Percentiles rank a stretch among this genome's conserved stretches.
Conservation (phyloP, 805 yeast species). For the Yamadazyma endophytica region DNA sequence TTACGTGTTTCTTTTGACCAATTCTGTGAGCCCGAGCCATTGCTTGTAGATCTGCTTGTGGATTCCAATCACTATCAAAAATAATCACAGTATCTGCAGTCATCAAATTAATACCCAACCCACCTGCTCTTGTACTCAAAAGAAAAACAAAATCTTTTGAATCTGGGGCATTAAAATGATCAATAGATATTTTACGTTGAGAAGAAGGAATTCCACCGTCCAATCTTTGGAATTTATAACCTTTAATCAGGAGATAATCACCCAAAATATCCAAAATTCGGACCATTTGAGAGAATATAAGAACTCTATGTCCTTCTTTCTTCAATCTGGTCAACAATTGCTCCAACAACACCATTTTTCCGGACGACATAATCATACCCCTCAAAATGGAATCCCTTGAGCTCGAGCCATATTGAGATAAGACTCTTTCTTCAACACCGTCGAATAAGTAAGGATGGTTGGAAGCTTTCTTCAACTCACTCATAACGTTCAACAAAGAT, state of each 20-base stretch:
- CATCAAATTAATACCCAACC: slow-evolving; percentile 96
- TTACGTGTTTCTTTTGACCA: slow-evolving; percentile 98
- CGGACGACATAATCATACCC: slow-evolving; percentile 96
- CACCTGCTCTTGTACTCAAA: slow-evolving; percentile 96
- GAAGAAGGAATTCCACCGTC: slow-evolving; percentile 97
- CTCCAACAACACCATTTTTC: slow-evolving; percentile 95
- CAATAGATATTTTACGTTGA: slow-evolving; percentile 90
- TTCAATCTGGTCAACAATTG: slow-evolving; percentile 77
- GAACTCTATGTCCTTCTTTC: slow-evolving; percentile 93
- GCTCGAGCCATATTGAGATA: slow-evolving; percentile 55
- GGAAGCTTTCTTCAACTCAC: slow-evolving; percentile 93
- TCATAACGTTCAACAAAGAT: slow-evolving; percentile 86
- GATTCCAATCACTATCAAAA: slow-evolving; percentile 98
- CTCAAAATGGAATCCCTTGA: slow-evolving; percentile 77
- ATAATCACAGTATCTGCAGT: slow-evolving; percentile 98
- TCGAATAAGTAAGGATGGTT: slow-evolving; percentile 96
- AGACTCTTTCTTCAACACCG: slow-evolving; percentile 81
- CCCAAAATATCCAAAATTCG: slow-evolving; percentile 92
- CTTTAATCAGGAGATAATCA: slow-evolving; percentile 85
- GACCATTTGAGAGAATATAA: slow-evolving; percentile 97
- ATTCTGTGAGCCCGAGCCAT: slow-evolving; percentile 99
- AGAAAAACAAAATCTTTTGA: slow-evolving; percentile 89
- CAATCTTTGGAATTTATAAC: slow-evolving; percentile 82
- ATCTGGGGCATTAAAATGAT: slow-evolving; percentile 92
- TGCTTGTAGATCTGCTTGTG: slow-evolving; percentile 98